Evolutionary conservation across 371 early-diverging fungal species (phyloP), one percentile per base, ranked within the genome.

Genomic region (Rhizomucor miehei): DNA sequence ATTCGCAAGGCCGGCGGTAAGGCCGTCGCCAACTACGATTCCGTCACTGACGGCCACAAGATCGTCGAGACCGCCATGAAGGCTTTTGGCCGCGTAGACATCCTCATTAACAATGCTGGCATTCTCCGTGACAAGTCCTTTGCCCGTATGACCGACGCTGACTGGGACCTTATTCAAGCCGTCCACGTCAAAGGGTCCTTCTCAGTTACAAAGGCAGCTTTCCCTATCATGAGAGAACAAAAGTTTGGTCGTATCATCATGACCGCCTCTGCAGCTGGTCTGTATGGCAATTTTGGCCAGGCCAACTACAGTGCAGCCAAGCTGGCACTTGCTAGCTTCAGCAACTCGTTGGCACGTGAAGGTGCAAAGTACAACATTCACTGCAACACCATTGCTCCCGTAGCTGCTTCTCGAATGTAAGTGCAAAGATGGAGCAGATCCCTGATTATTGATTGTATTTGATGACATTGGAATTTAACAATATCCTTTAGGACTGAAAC

Each of bases 231-330:
- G 88, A 85, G 84, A 55, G 90, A 95, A 78, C 98, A 98, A 66
- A 94, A 95, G 69, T 94, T 79, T 62, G 98, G 99, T 23, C 79
- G 88, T 67, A 77, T 87, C 56, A 84, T 87, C 64, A 87, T 84
- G 75, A 78, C 79, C n/a, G 86, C 93, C 20, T 97, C 97, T 43
- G 93, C 97, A 52, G 98, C 97, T 56, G 99, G 98, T 64, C 75
- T 99, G 36, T 97, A 98, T 73, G 98, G 98, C 66, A 99, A 98
- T 88, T 99, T 97, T 86, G 99, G 99, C 46, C 97, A 97, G 77
- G 90, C 95, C 50, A 97, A 97, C 87, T 98, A 97, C 75, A 82
- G 84, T 52, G 84, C 93, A 86, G 95, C 98, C 56, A 99, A 99
- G 73, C 81, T 93, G 61, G 98, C 94, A 34, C 80, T 98, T 40